Evolutionary conservation across 306 rosid genomes (phyloP), one percentile per base, ranked within the genome.

Genomic region (Ceratonia siliqua): DNA sequence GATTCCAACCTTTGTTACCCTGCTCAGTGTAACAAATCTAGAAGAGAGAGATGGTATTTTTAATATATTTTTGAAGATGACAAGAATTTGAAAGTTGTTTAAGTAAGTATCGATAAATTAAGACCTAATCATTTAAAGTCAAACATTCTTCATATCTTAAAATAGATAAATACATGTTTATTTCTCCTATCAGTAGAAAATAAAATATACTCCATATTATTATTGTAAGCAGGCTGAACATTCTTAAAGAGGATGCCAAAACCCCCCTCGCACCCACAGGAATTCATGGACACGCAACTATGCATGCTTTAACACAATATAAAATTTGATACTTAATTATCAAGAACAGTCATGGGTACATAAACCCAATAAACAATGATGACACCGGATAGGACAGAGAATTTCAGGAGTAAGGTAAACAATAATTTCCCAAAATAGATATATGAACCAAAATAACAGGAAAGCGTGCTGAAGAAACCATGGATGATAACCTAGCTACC

Each of bases 61-160:
- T 45, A 67, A 25, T 4, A 43, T 25, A 20, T 22, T 67, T 57
- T 28, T 74, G 52, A 69, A 74, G 8, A 74, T 11, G 68, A 75
- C 61, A 78, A 74, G 25, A 48, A 56, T 17, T 28, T 41, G 21
- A 57, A 82, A 73, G 61, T 17, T 32, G 42, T 32, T 56, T 17
- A 3, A 55, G 13, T 53, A 62, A 70, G 18, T 52, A 76, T 21
- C 30, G 54, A 83, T 24, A 73, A 55, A 15, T 62, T 6, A 58
- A 41, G 52, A 79, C 35, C 62, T 45, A 43, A 71, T 67, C 46
- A 32, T 71, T 12, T 20, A 59, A 8, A 36, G 45, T 24, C 4
- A 49, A 49, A 50, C 55, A 6, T 33, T 33, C 38, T 56, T 68
- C 41, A 22, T 52, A 45, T 21, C 32, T 20, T 35, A n/a, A 52